Evolutionary conservation across 1,284 basidiomycete genomes (phyloP), one percentile per base, ranked within the genome.

Genomic region (Sanguinoderma infundibulare): DNA sequence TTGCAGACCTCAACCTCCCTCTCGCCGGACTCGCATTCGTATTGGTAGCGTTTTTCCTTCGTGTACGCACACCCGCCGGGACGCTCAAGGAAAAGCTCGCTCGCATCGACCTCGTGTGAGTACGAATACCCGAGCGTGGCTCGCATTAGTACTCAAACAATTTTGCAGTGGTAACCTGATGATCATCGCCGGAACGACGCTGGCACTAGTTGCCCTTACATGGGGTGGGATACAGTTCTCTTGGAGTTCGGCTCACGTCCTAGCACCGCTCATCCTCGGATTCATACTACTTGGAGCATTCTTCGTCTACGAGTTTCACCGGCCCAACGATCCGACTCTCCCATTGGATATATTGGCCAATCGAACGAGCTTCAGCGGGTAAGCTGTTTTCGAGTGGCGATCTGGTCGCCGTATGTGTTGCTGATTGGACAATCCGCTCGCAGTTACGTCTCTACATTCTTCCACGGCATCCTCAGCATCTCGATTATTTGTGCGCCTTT

Each of bases 221-320:
- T 80, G 77, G 76, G 80, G 74, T 5, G 79, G 80, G 3, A 72
- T 76, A 7, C 65, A 61, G 3, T 77, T 74, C 52, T 64, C 77
- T 0, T 84, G 83, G 83, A 55, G 36, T n/a, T 79, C 78, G 0
- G 70, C 69, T 1, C 70, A 70, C 1, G 78, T 82, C 2, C 72
- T 84, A 2, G 76, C 73, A 0, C 81, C 82, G 0, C 70, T 84
- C 0, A 70, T 79, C 39, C 42, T 82, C 5, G 81, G 81, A 0
- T 44, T 81, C 4, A 47, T 72, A 1, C 69, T 76, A 0, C 59
- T 82, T 24, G 54, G 66, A 0, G 61, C 57, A 1, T 81, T 79
- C 58, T 64, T 78, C 51, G 24, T 68, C 0, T 73, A 66, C 61
- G 73, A 77, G 47, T 50, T 49, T 7, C 55, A 59, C 1, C 42